Conservation (phyloP, 2,329 filamentous ascomycete species). For the Xylaria multiplex region DNA sequence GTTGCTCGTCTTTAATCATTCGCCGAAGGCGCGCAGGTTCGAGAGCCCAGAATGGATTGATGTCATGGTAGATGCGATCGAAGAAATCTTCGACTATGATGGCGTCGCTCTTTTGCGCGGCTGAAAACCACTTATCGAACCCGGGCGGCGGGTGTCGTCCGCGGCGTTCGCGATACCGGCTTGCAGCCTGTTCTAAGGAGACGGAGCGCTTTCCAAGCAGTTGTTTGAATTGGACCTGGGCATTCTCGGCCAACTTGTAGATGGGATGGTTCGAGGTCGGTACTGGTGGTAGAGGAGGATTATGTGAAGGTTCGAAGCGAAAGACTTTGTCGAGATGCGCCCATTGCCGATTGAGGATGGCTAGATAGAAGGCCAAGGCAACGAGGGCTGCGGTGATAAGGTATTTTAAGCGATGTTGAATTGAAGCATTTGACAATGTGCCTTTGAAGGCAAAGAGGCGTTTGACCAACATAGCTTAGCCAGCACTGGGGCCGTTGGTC, state of each 20-base stretch:
- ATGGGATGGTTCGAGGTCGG: slow-evolving; percentile 56
- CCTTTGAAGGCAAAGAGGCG: slow-evolving; percentile 18
- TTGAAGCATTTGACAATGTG: slow-evolving; percentile 23
- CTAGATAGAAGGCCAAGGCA: slow-evolving; percentile 25
- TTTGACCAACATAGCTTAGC: slow-evolving; percentile 24
- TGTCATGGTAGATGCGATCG: slow-evolving; percentile 70
- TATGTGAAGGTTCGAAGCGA: neutral
- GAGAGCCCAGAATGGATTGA: slow-evolving; percentile 69
- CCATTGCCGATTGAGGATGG: slow-evolving; percentile 21
- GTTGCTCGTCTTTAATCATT: slow-evolving; percentile 55
- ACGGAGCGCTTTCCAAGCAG: slow-evolving; percentile 58
- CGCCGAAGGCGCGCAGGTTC: slow-evolving; percentile 54
- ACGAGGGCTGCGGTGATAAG: slow-evolving; percentile 20
- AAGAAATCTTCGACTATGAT: slow-evolving; percentile 71
- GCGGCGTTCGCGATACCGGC: slow-evolving; percentile 64
- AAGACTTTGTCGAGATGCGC: slow-evolving; percentile 5
- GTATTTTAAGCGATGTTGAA: slow-evolving; percentile 28
- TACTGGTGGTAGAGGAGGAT: slow-evolving; percentile 8
- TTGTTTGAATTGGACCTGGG: slow-evolving; percentile 54
- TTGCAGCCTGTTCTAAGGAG: slow-evolving; percentile 61
- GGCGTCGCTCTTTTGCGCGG: slow-evolving; percentile 60
- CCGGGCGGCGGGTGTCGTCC: slow-evolving; percentile 70
- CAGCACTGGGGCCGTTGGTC: neutral
- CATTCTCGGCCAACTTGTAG: slow-evolving; percentile 57
- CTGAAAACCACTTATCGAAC: slow-evolving; percentile 68